Evolutionary conservation across 2,329 filamentous ascomycete species (phyloP), one percentile per base, ranked within the genome.

Genomic region (Talaromyces sp.): DNA sequence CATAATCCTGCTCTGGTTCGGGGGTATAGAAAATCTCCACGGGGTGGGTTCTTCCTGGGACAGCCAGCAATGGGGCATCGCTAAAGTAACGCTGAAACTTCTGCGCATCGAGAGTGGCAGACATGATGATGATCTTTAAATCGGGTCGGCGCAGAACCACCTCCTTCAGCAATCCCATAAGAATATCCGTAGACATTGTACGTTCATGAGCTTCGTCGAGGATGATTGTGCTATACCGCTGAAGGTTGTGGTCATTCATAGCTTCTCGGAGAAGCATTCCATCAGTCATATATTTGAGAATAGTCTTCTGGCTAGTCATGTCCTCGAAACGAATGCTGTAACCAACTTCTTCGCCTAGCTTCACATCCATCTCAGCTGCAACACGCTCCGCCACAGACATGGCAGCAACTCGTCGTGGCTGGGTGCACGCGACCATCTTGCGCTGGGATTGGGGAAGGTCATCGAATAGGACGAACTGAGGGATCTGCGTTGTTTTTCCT

Each of bases 321-420:
- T 99, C 95, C 78, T 99, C 96, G 77, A 99, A 99, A 82, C 95
- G 92, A 75, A 99, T 98, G 76, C 91, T 98, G 81, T 98, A 99
- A 77, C 95, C 95, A 60, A 99, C 93, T 78, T 98, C 94, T 68
- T 97, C 88, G 63, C 95, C 95, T 30, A 99, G 84, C 63, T 85
- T 87, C 67, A 97, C 94, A 73, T 98, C 95, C 84, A 99, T 89
- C 79, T 99, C 95, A 72, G 96, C 88, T 31, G 96, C 92, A 34
- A 99, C 95, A 89, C 95, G 94, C 79, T 98, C 92, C 40, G 95
- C 95, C 18, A 99, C 95, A 54, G 93, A 97, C 92, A 97, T 99
- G 71, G 95, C 95, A 63, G 96, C 95, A 60, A 99, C 95, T 86
- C 95, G 91, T 76, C 96, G 90, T 65, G 95, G 95, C 78, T 99